A percentile compares a stretch with the other conserved stretches of the same genome.
phyloP scores from a whole-genome alignment of 1,284 basidiomycete species.

The Xerocomus amazonicus region DNA sequence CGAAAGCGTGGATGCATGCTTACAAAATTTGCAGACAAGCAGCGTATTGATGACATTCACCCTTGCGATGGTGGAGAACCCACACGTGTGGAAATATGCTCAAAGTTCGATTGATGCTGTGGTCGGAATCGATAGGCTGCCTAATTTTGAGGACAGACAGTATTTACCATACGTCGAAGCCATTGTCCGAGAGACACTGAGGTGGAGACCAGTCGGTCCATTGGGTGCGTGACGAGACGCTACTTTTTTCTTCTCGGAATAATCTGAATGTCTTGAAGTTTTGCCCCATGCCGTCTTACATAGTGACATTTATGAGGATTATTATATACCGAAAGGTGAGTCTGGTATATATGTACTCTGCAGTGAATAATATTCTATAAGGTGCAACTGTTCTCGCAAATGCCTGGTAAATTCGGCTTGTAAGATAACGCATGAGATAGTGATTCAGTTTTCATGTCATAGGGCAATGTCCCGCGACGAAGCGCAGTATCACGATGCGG shows the following conservation, averaged over 20 bases:
- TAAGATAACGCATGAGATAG: no score
- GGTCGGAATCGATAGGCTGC: slow-evolving; percentile 27
- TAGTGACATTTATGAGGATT: slow-evolving; percentile 16
- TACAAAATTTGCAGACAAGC: not conserved
- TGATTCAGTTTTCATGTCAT: not conserved
- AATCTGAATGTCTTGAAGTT: not conserved
- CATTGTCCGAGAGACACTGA: slow-evolving; percentile 35
- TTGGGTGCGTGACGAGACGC: slow-evolving; percentile 5
- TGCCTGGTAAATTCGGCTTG: slow-evolving; percentile 9
- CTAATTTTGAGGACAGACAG: slow-evolving; percentile 36
- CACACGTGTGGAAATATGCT: not conserved
- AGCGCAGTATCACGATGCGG: slow-evolving; percentile 10
- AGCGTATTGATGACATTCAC: not conserved
- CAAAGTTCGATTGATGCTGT: not conserved
- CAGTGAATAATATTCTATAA: not conserved
- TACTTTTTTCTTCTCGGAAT: not conserved
- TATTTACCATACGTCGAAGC: slow-evolving; percentile 37
- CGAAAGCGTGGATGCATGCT: not conserved
- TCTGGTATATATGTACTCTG: not conserved
- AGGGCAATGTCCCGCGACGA: slow-evolving; percentile 22
- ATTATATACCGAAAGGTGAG: slow-evolving; percentile 25
- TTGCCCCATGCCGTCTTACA: slow-evolving; percentile 4
- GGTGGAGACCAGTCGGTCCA: slow-evolving; percentile 21
- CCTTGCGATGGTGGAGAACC: slow-evolving; percentile 1
- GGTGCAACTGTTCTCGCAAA: slow-evolving; percentile 15